phyloP scores from a whole-genome alignment of 1,284 basidiomycete species.

The Naganishia albida region DNA sequence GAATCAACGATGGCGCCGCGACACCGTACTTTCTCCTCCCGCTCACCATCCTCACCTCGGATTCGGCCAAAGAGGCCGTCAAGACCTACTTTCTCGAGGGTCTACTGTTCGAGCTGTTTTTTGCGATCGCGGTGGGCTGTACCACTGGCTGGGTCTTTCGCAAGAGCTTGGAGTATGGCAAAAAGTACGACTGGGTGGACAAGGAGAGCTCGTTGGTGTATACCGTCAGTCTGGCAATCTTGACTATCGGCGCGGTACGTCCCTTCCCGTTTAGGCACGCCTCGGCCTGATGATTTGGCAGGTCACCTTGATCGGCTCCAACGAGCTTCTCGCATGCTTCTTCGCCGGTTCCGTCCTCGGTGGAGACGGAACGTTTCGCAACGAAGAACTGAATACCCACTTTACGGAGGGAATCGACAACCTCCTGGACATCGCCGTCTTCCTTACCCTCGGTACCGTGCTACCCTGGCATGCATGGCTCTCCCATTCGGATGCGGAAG shows the following conservation, averaged over 20 bases:
- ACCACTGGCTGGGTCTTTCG: slow-evolving; percentile 34
- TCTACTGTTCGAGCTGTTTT: slow-evolving; percentile 34
- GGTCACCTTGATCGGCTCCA: slow-evolving; percentile 36
- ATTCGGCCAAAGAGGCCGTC: slow-evolving; percentile 25
- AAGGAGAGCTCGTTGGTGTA: slow-evolving; percentile 39
- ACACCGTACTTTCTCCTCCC: slow-evolving; percentile 38
- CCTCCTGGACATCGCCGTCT: slow-evolving; percentile 38
- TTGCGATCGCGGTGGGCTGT: slow-evolving; percentile 33
- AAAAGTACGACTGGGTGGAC: slow-evolving; percentile 36
- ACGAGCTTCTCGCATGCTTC: slow-evolving; percentile 39
- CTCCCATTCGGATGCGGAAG: slow-evolving; percentile 11
- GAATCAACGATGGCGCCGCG: slow-evolving; percentile 38
- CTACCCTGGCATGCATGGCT: slow-evolving; percentile 39
- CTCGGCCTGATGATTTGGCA: background rate
- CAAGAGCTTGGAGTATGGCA: slow-evolving; percentile 32
- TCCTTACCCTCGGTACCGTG: slow-evolving; percentile 38
- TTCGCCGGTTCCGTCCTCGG: slow-evolving; percentile 38
- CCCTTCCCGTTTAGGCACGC: background rate
- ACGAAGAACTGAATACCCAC: slow-evolving; percentile 39
- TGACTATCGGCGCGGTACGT: slow-evolving; percentile 36
- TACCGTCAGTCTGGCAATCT: slow-evolving; percentile 37
- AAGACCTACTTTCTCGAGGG: slow-evolving; percentile 33
- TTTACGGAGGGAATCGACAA: slow-evolving; percentile 40
- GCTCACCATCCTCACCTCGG: slow-evolving; percentile 33
- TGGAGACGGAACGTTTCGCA: slow-evolving; percentile 37